phyloP scores from a whole-genome alignment of 2,329 filamentous ascomycete species.

The Saccharata proteae region DNA sequence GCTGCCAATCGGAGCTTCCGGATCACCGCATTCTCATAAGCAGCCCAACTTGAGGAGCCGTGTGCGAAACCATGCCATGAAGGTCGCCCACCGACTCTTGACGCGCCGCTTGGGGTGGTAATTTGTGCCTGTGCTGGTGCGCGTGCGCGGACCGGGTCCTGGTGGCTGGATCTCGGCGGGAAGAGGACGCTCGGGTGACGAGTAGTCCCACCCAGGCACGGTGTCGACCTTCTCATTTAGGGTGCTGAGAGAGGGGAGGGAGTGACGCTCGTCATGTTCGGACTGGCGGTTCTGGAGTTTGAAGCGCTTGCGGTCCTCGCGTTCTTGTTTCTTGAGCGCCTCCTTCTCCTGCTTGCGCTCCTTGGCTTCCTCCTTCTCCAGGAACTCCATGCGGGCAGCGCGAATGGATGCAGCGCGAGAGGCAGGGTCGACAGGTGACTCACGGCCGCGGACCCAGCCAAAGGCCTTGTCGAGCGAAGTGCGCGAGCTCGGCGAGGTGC shows the following conservation, averaged over 20 bases:
- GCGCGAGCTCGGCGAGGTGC: slow-evolving; percentile 39
- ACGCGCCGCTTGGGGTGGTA: slow-evolving; percentile 22
- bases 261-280: slow-evolving; percentile 17
- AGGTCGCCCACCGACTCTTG: slow-evolving; percentile 39
- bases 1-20: too few species aligned
- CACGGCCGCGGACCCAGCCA: slow-evolving; percentile 37
- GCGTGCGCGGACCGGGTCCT: slow-evolving; percentile 2
- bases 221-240: slow-evolving; percentile 18
- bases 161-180: slow-evolving; percentile 13
- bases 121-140: slow-evolving; percentile 10
- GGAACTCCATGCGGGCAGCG: slow-evolving; percentile 44
- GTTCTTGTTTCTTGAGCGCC: slow-evolving; percentile 33
- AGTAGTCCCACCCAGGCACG: slow-evolving; percentile 25
- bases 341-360: slow-evolving; percentile 42
- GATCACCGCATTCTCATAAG: slow-evolving; percentile 18
- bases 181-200: slow-evolving; percentile 22
- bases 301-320: slow-evolving; percentile 23
- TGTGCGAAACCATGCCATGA: slow-evolving; percentile 45
- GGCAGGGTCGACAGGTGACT: slow-evolving; percentile 36
- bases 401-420: slow-evolving; percentile 44
- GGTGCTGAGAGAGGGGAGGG: slow-evolving; percentile 17
- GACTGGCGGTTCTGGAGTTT: slow-evolving; percentile 30
- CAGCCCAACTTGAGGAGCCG: slow-evolving; percentile 37
- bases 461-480: slow-evolving; percentile 46
- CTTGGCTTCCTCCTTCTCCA: slow-evolving; percentile 47